These are phyloP conservation scores for Fusarium sp. DNA, from an alignment of 2,329 filamentous ascomycete species.

Conservation along the genomic window DNA sequence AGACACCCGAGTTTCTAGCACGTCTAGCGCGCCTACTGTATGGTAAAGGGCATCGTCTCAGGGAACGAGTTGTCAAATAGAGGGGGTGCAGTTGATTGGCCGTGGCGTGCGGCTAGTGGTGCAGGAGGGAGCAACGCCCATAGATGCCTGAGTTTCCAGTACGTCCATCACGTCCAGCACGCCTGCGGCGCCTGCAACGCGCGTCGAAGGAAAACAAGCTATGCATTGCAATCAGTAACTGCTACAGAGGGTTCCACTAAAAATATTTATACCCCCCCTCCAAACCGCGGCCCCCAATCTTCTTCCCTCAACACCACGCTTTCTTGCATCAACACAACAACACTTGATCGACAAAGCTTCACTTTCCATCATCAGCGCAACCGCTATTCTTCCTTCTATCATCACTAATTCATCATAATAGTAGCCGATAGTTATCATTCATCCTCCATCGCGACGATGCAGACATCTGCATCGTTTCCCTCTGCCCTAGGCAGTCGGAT, in stretches of 20 bases:
- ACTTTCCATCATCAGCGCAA: background rate
- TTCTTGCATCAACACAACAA: background rate
- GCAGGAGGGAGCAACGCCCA: background rate
- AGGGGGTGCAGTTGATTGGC: background rate
- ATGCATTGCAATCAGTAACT: background rate
- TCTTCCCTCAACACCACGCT: background rate
- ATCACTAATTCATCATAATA: background rate
- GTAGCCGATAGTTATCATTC: background rate
- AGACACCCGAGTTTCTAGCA: background rate
- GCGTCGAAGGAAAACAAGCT: background rate
- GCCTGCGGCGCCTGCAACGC: background rate
- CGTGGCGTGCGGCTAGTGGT: background rate
- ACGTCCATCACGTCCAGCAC: background rate
- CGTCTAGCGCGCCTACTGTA: background rate
- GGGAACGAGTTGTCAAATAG: background rate
- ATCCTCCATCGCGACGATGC: slow-evolving; percentile 6
- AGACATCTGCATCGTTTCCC: slow-evolving; percentile 20
- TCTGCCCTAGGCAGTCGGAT: slow-evolving; percentile 20
- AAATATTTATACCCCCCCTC: background rate
- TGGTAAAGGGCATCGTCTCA: background rate
- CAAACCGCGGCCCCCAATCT: background rate
- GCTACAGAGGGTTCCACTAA: background rate
- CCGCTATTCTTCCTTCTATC: background rate
- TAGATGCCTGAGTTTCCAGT: background rate
- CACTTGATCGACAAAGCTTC: background rate